Evolutionary conservation across 345 rosid species (phyloP), one percentile per base, ranked within the genome.

Genomic region (Citrus inodora): DNA sequence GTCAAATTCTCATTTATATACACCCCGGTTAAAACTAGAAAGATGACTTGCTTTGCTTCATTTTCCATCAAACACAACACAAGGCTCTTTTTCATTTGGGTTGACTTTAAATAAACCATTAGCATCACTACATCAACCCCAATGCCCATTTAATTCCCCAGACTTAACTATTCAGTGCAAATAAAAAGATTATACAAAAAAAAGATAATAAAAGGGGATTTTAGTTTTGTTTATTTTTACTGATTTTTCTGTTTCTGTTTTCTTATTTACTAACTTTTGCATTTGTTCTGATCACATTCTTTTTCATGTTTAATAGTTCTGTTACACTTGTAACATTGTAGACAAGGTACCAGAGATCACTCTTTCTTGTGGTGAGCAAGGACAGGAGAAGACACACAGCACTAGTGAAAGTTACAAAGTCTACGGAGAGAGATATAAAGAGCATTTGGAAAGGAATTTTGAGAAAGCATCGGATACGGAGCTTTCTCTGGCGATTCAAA

Each of bases 401-500:
- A 40, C n/a, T 6, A 33, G n/a, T 59, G 53, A 67, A 69, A 56
- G 48, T 60, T 53, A 62, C 30, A 70, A 62, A 37, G 71, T 70
- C 37, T n/a, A 33, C 16, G 22, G 56, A 13, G 61, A 33, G 61
- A 33, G 59, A 6, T 28, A 2, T 1, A 22, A 22, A 4, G 33
- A 62, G 28, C 38, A 67, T 74, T 80, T 67, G 65, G 71, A 79
- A 65, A 40, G 3, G 22, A 24, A 13, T 71, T 13, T 9, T 59
- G 67, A 48, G 28, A 56, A 61, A 75, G 77, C 83, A 77, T 78
- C 74, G 86, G 81, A 80, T 83, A 63, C 86, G 73, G 79, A 38
- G 67, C 67, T 71, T 16, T 32, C 71, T 78, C 64, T 68, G 58
- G 6, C 66, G 59, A 51, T 73, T 65, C 66, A 73, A 65, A 56